Base-by-base conservation (phyloP, 2,329 filamentous ascomycete species). In the Trichoderma sp. region DNA sequence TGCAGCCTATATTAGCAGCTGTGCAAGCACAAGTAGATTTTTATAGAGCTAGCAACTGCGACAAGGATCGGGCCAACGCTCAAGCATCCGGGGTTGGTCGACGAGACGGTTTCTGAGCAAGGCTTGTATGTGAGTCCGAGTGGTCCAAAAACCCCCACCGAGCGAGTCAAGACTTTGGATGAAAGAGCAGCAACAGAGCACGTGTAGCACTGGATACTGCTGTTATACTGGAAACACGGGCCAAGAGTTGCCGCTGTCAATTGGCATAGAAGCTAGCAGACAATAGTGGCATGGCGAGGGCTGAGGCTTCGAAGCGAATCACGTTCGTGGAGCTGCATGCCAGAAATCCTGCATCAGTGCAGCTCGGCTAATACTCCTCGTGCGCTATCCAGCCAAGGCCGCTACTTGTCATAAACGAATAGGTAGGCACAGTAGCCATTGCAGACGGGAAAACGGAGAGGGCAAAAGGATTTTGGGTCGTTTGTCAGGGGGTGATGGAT, bases 321-420 rank as follows among this genome's bases (percentile, higher is more conserved):
- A 68, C 51, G 66, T 68, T 68, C 46, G 37, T 28, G 37, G 59
- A 68, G 66, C 58, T 68, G 66, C 66, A 68, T 68, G 66, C 34
- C 34, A 61, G 66, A 24, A 61, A 55, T 46, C 66, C 58, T 56
- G 66, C 66, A 56, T 49, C 46, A 49, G 30, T 55, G 49, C 49
- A 34, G 51, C 54, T 59, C 64, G 64, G 64, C 39, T 58, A 66
- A 49, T 24, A 11, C 28, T 37, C n/a, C 32, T 61, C 34, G 34
- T 49, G 46, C 66, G 21, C 34, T 13, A 16, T 56, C 24, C 34
- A 49, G 52, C 52, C 37, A 58, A 43, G 21, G 51, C 49, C 49
- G 30, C 43, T 24, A 13, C 54, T 55, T 59, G 54, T 14, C n/a
- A 18, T 13, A 4, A 49, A 49, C 46, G 46, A 49, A 21, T 24